Evolutionary conservation across 2,329 filamentous ascomycete genomes (phyloP), one percentile per base, ranked within the genome.

Genomic region (Cordyceps tenuipes): DNA sequence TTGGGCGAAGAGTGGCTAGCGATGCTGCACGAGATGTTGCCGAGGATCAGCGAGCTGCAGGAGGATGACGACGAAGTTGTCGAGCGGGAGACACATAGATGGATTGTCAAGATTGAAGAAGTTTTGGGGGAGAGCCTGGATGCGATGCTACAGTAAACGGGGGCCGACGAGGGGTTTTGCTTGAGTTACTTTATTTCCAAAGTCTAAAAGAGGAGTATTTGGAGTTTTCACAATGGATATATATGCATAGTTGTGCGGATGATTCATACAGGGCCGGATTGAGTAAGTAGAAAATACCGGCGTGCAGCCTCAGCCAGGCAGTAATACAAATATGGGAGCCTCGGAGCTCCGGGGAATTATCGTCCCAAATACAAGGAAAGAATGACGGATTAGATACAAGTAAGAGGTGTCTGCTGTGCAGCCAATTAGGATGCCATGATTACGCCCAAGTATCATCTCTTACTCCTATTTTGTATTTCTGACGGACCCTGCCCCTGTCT

Each of bases 41-140:
- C 95, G 21, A 90, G 93, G 64, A 96, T 99, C 67, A 95, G 90
- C 68, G 94, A 99, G 77, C 73, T 96, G 68, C 88, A 96, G 76
- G 94, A 99, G 70, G 94, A 99, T 71, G 94, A 97, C 66, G 92
- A 97, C 69, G 94, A 97, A 76, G 81, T 82, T 31, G 93, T 99
- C 26, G 94, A 99, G 77, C 80, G 85, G 69, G 92, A 96, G 77
- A 93, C 91, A 43, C 83, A 92, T 70, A 81, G 85, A 68, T 97
- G 94, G 93, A 94, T 97, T 67, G 83, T 87, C 70, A 86, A 86
- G 74, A 95, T 99, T 70, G 93, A 97, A 75, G 86, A 83, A 51
- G 88, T 95, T 34, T 76, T 97, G 57, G 94, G 94, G 5, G 93
- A 97, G 80, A 91, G 88, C 67, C 75, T 97, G 70, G 91, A 96